Evolutionary conservation across 176 grass and related monocot species (phyloP).

Genomic region (Cocos nucifera): DNA sequence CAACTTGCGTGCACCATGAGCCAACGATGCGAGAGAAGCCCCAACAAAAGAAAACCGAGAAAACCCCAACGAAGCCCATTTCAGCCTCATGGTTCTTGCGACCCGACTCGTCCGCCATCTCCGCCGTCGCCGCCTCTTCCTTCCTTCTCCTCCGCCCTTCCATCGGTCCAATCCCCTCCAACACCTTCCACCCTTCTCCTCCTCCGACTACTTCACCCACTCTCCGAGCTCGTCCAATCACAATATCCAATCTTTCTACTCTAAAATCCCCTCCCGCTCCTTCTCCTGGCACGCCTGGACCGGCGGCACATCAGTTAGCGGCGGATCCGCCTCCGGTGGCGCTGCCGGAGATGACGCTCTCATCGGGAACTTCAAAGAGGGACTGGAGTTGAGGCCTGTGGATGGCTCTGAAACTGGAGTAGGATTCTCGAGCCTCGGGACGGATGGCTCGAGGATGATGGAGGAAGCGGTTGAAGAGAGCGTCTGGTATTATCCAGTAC

Average conservation of each 20-base stretch:
- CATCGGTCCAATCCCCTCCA: background rate
- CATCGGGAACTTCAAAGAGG: background rate
- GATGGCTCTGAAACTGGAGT: slow-evolving; percentile 5
- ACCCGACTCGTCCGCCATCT: slow-evolving; percentile 29
- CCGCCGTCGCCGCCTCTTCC: slow-evolving; percentile 15
- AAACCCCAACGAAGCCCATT: too few species aligned
- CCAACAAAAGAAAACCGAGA: too few species aligned
- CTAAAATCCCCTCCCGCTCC: slow-evolving; percentile 22
- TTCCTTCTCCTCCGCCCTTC: slow-evolving; percentile 5
- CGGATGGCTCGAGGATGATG: slow-evolving; percentile 1
- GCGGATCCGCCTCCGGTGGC: background rate
- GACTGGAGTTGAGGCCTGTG: background rate
- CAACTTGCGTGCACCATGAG: too few species aligned
- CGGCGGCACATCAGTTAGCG: background rate
- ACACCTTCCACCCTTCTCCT: background rate
- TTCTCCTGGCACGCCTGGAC: slow-evolving; percentile 55
- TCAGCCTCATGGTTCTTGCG: slow-evolving; percentile 23
- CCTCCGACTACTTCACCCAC: background rate
- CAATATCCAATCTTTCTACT: slow-evolving; percentile 16
- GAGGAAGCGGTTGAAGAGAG: slow-evolving; percentile 29
- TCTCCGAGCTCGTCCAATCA: background rate
- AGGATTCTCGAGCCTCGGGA: slow-evolving; percentile 10
- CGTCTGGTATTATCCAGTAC: slow-evolving; percentile 20
- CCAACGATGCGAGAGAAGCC: too few species aligned
- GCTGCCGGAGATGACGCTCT: background rate